phyloP scores from a whole-genome alignment of 2,329 filamentous ascomycete species.

The Fusarium penzigii region DNA sequence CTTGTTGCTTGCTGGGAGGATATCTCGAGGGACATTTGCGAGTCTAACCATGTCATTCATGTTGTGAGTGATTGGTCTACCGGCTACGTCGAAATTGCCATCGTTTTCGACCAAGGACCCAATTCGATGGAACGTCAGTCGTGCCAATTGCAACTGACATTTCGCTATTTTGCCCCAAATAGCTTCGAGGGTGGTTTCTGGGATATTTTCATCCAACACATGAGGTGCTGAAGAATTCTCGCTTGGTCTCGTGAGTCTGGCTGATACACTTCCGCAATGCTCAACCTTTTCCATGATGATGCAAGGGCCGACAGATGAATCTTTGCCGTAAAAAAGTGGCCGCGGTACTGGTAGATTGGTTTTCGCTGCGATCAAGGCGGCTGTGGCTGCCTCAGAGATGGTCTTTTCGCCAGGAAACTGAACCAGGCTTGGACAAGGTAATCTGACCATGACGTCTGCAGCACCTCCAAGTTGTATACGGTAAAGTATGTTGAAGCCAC shows the following conservation, averaged over 20 bases:
- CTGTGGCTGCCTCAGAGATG: constrained; percentile 12
- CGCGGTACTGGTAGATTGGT: constrained; percentile 9
- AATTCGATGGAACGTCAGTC: constrained; percentile 38
- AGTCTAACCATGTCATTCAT: constrained; percentile 41
- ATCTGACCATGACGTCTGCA: constrained; percentile 9
- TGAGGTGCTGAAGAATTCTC: not conserved
- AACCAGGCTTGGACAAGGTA: constrained; percentile 10
- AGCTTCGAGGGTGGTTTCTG: constrained; percentile 29
- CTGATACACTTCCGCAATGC: not conserved
- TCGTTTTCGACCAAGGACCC: constrained; percentile 37
- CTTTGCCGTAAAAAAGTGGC: not conserved
- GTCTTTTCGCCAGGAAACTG: constrained; percentile 19
- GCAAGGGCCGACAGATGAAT: not conserved
- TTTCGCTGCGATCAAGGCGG: constrained; percentile 1
- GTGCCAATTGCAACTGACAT: constrained; percentile 41
- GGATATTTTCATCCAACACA: constrained; percentile 21
- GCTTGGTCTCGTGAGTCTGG: too few species aligned
- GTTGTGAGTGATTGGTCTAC: constrained; percentile 41
- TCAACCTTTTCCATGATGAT: not conserved
- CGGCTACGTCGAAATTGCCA: constrained; percentile 28
- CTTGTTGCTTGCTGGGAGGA: constrained; percentile 21
- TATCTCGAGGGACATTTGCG: constrained; percentile 23
- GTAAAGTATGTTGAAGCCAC: constrained; percentile 20
- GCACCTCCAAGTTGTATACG: constrained; percentile 2
- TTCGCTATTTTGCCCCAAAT: constrained; percentile 40